Evolutionary conservation across 73 alveolate genomes (phyloP), one percentile per base, ranked within the genome.

Genomic region (Urostyla sp.): DNA sequence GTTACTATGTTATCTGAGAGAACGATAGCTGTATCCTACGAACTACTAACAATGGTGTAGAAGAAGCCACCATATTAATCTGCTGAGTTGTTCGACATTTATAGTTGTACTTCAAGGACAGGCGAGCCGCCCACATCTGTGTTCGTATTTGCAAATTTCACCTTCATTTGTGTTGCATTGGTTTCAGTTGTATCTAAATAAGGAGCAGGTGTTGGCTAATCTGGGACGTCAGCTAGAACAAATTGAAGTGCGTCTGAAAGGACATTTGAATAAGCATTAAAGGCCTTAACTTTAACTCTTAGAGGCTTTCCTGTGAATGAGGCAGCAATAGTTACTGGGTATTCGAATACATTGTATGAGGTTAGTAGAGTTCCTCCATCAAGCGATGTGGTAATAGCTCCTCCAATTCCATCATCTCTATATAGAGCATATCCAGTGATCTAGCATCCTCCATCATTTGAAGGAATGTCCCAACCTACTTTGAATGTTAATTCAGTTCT

Each of bases 151-250:
- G 15, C 81, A 34, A 75, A 85, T 26, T 45, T 26, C 34, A 85
- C 89, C 36, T 45, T 24, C 34, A 85, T 85, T 51, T 75, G 80
- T 8, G 13, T 0, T 8, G 82, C 66, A 16, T 54, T 75, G 4
- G 93, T 85, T 4, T 35, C 27, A 1, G 85, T 13, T 10, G 26
- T 31, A 34, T 75, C 93, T 5, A 72, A 52, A 20, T 24, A 8
- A 10, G 93, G 93, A 26, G 84, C 60, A 18, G 93, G 93, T 0
- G 86, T 27, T 15, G 93, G 93, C 37, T 63, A 53, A n/a, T 74
- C 89, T 4, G 93, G 93, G 0, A 73, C 30, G 61, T 51, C 73
- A 16, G 93, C 93, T 0, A 85, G 84, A 15, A 85, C 89, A 50
- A 85, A 85, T 15, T 74, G 37, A 11, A 78, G 46, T 5, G 93